Base-by-base conservation (phyloP, 1,284 basidiomycete species). In the Leccinum huronense region DNA sequence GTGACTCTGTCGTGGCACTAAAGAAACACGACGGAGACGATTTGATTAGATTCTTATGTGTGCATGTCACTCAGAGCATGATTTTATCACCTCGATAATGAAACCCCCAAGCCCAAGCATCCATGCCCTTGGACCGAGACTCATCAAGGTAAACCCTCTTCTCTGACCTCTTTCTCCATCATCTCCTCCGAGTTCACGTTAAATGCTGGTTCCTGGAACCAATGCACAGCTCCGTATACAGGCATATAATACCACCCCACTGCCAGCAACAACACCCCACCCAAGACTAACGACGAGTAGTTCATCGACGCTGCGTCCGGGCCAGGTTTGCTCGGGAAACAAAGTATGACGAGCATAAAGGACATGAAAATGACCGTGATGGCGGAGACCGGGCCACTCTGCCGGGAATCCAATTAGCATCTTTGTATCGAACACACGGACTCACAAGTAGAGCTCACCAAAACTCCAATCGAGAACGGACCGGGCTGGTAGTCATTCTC, bases 401-500 rank as follows among this genome's bases (percentile, higher is more conserved):
- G 8, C 13, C 3, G 8, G 16, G 40, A 16, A 40, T 40, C 3
- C 14, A 9, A 40, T 34, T 34, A 34, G 34, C 8, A 10, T 34
- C 34, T 34, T 34, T 14, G 45, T 10, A n/a, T 45, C n/a, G n/a
- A 45, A 45, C 23, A 27, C 23, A 27, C 2, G 14, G 30, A 31
- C 30, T n/a, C 11, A 4, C 4, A 13, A 13, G 11, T 36, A 31
- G n/a, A 14, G 9, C 69, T 60, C 48, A 76, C 75, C 38, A 72
- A 66, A 48, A 57, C 30, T 10, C 75, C 76, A 68, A 82, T 59
- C 69, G 69, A 71, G 72, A 83, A 68, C 68, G 76, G 63, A 59
- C 76, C 64, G 59, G 67, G 70, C 58, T 72, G 68, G 62, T 72
- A 77, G 34, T 72, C 60, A 34, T 77, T 73, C 10, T 66, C 40